Conservation (phyloP, 352 stramenopile species). For the Vaucheria bursata region DNA sequence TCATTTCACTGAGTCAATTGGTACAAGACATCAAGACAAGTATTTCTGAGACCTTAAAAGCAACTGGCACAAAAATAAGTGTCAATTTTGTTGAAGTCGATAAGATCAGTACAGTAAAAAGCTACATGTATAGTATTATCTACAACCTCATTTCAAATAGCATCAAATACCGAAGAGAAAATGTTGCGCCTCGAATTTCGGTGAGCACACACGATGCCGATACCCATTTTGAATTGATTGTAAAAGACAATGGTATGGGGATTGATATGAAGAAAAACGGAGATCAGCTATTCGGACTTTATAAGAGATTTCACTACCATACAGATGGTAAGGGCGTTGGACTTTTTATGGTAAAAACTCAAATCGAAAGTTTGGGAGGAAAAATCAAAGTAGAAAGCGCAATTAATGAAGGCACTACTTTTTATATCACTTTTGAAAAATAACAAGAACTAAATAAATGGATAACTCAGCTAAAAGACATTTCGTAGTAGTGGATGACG, state of each 20-base stretch:
- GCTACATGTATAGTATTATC: background rate
- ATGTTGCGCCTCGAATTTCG: background rate
- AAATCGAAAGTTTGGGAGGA: background rate
- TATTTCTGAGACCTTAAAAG: background rate
- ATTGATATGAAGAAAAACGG: background rate
- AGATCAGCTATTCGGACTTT: background rate
- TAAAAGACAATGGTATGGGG: background rate
- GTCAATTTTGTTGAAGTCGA: background rate
- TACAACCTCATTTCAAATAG: background rate
- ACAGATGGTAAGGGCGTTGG: background rate
- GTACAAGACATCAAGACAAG: background rate
- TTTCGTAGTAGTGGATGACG: too few species aligned
- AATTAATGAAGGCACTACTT: background rate
- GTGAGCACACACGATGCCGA: background rate
- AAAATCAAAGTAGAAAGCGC: background rate
- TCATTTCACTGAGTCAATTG: background rate
- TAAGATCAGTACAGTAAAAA: background rate
- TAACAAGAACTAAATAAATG: too few species aligned
- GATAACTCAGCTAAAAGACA: too few species aligned
- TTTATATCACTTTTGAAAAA: background rate
- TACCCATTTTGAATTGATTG: background rate
- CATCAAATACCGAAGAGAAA: background rate
- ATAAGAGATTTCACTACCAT: background rate
- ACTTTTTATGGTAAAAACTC: background rate
- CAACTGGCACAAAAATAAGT: background rate